Conservation (phyloP, 2,329 filamentous ascomycete genomes). For the Didymella sp. region DNA sequence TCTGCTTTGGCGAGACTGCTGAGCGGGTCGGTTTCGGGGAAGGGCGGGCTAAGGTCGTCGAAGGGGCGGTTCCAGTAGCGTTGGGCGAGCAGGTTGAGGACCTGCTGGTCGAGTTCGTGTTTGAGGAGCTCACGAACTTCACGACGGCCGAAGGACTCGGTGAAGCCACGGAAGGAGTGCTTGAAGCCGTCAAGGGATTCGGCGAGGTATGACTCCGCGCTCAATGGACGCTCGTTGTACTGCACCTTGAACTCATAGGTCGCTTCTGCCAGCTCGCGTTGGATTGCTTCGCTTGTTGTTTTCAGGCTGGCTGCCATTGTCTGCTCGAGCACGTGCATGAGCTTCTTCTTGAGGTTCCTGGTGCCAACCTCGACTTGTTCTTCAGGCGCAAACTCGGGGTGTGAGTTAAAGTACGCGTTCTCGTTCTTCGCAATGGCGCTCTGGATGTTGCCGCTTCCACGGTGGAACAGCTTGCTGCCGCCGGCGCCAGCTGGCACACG, state of each 20-base stretch:
- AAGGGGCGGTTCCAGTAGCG: constrained; percentile 98
- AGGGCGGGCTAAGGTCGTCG: constrained; percentile 73
- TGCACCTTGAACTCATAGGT: constrained; percentile 99
- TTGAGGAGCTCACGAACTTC: constrained; percentile 92
- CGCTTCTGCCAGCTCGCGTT: constrained; percentile 93
- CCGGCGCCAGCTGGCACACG: constrained; percentile 71
- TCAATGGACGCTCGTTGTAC: constrained; percentile 94
- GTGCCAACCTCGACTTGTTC: constrained; percentile 81
- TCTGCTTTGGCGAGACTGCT: constrained; percentile 84
- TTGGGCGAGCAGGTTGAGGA: constrained; percentile 89
- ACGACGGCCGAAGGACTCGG: constrained; percentile 84
- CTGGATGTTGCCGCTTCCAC: constrained; percentile 79
- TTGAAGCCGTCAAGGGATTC: constrained; percentile 97
- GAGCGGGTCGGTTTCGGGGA: constrained; percentile 74
- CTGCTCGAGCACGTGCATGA: constrained; percentile 96
- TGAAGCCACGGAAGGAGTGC: constrained; percentile 94
- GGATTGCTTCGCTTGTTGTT: constrained; percentile 88
- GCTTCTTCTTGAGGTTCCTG: constrained; percentile 85
- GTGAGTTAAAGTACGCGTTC: constrained; percentile 81
- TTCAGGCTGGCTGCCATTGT: constrained; percentile 95
- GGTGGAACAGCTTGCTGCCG: constrained; percentile 76
- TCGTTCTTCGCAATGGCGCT: constrained; percentile 87
- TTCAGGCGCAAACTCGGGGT: constrained; percentile 81
- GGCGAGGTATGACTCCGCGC: constrained; percentile 94
- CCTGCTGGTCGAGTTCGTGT: constrained; percentile 89